Evolutionary conservation across 2,329 filamentous ascomycete genomes (phyloP), one percentile per base, ranked within the genome.

Genomic region (Pyrenophora seminiperda): DNA sequence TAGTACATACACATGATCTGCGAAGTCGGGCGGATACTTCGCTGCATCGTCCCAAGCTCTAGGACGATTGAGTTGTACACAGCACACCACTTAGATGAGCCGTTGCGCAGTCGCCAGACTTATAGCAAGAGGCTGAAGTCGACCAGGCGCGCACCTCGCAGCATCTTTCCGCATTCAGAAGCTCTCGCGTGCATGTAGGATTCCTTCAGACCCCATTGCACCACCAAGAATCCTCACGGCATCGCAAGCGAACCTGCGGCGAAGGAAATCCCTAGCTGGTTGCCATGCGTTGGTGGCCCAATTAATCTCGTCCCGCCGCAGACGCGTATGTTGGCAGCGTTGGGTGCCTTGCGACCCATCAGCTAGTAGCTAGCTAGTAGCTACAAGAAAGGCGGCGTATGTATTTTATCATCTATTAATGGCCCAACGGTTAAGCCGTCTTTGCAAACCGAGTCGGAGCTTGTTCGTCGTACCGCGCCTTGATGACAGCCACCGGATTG

Each of bases 351-450:
- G 39, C 24, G 19, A 34, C 32, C 33, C 38, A 34, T 32, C 29
- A 46, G 45, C 44, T 43, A 42, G 24, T n/a, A n/a, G n/a, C n/a
- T n/a, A n/a, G n/a, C n/a, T n/a, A n/a, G n/a, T n/a, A n/a, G n/a
- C n/a, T n/a, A n/a, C n/a, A 22, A 47, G 27, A 55, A 47, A 45
- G 55, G 45, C 40, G 57, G 54, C 51, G 41, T 41, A 47, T 43
- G n/a, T n/a, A n/a, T 45, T 49, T 43, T 32, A 24, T n/a, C 37
- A 47, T 31, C 36, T 41, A 18, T 27, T 27, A 49, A 54, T 52
- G 41, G 50, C 43, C 27, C 24, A 44, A 13, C 38, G 46, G 32
- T 29, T 39, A 37, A 34, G 24, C 17, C 22, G 20, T 18, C 15
- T 42, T 36, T 18, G 24, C n/a, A 44, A 30, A 27, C 13, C 41